Evolutionary conservation across 2,329 filamentous ascomycete genomes (phyloP), one percentile per base, ranked within the genome.

Genomic region (Colletotrichum sp.): DNA sequence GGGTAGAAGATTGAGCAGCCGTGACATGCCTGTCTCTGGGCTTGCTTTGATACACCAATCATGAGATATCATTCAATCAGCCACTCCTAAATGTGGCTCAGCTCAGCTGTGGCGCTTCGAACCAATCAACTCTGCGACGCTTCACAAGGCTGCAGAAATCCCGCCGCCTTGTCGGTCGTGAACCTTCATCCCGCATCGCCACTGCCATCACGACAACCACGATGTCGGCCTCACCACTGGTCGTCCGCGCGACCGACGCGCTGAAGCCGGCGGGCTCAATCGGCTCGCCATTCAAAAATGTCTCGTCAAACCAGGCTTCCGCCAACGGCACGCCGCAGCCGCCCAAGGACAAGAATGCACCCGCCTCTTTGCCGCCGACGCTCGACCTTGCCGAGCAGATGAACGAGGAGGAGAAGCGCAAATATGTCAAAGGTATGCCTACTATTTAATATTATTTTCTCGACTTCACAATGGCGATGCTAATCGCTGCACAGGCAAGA

Each of bases 391-490:
- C 94, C n/a, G 95, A 96, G 85, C 93, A 95, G 83, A 90, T 96
- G 84, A 96, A 96, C 82, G 93, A 95, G 75, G 92, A 94, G 67
- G 94, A 95, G 81, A 95, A 96, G 85, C 90, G 91, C 79, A 98
- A 97, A 88, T 99, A 98, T 84, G 91, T 97, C 79, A 98, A 98
- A 88, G 95, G 94, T 93, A 83, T 12, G 3, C 24, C 32, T 18
- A 28, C 13, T 18, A 7, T 32, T 24, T 24, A 2, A 39, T 15
- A 9, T 18, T 60, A 6, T 28, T 32, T 5, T 62, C 10, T 16
- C 28, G 18, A 26, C 6, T 18, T 62, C 8, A 10, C 28, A 12
- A 32, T 10, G 13, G 18, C 12, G 32, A 44, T 44, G 34, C 21
- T 34, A 64, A 24, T 28, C 18, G 21, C 34, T 71, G 18, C 8